A percentile compares a stretch with the other conserved stretches of the same genome.
These are phyloP conservation scores for Chaetomium sp. DNA, from an alignment of 2,329 filamentous ascomycete genomes.

Conservation along the genomic window DNA sequence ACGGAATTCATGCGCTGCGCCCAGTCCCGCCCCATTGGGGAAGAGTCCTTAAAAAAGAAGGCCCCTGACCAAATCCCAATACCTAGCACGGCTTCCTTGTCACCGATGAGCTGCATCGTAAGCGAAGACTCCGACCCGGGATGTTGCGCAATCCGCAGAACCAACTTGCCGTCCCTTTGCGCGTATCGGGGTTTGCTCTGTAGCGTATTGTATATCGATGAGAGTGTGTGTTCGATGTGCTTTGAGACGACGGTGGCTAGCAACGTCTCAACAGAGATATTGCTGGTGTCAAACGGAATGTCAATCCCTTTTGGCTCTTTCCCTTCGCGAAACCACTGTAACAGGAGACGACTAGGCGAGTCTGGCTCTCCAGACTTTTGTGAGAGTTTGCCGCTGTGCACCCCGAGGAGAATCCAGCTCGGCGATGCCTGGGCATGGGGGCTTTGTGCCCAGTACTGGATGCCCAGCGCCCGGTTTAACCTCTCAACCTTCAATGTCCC, in stretches of 20 bases:
- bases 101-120: slow-evolving; percentile 61
- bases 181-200: slow-evolving; percentile 54
- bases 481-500: slow-evolving; percentile 71
- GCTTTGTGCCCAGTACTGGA: slow-evolving; percentile 82
- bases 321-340: slow-evolving; percentile 81
- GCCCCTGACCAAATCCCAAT: slow-evolving; percentile 75
- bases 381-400: slow-evolving; percentile 54
- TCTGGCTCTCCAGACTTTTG: slow-evolving; percentile 35
- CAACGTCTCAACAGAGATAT: slow-evolving; percentile 67
- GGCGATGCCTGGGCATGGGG: slow-evolving; percentile 48
- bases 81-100: slow-evolving; percentile 52
- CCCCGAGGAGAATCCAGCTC: slow-evolving; percentile 86
- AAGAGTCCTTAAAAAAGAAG: slow-evolving; percentile 63
- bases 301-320: slow-evolving; percentile 64
- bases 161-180: slow-evolving; percentile 51
- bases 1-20: slow-evolving; percentile 60
- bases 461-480: slow-evolving; percentile 71
- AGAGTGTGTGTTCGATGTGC: slow-evolving; percentile 67
- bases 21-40: slow-evolving; percentile 43
- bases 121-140: slow-evolving; percentile 56
- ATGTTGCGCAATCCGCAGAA: slow-evolving; percentile 32
- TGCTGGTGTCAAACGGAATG: slow-evolving; percentile 59
- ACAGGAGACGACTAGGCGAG: slow-evolving; percentile 48
- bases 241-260: slow-evolving; percentile 67
- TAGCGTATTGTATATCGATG: slow-evolving; percentile 57